These are phyloP conservation scores for Aureobasidium sp. DNA, from an alignment of 2,329 filamentous ascomycete species.

Conservation along the genomic window DNA sequence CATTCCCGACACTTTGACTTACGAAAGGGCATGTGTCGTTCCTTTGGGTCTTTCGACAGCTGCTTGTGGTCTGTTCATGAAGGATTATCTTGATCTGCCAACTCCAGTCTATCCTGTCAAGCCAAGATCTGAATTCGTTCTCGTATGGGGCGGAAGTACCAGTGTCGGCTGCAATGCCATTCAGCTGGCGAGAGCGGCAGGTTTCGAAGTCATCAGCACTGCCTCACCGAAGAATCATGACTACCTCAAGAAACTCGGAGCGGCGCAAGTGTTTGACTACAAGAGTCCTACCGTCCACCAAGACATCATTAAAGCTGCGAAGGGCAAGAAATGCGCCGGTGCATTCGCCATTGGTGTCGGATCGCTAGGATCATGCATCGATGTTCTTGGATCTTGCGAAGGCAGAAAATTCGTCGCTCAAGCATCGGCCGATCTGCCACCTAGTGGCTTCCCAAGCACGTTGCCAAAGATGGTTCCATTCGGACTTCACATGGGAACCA, in stretches of 20 bases:
- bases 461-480: background rate
- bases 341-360: background rate
- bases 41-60: background rate
- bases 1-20: background rate
- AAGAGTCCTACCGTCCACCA: slow-evolving; percentile 30
- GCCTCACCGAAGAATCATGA: slow-evolving; percentile 39
- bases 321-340: background rate
- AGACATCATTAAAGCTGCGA: slow-evolving; percentile 15
- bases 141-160: slow-evolving; percentile 49
- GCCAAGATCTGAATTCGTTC: slow-evolving; percentile 27
- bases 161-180: slow-evolving; percentile 41
- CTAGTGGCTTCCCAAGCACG: background rate
- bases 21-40: background rate
- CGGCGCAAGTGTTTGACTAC: slow-evolving; percentile 41
- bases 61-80: background rate
- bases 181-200: slow-evolving; percentile 39
- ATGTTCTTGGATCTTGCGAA: background rate
- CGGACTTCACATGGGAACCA: background rate
- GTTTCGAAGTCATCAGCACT: slow-evolving; percentile 41
- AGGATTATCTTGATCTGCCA: background rate
- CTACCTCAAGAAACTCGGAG: slow-evolving; percentile 40
- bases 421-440: background rate
- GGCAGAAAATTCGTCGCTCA: background rate
- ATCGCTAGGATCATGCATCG: background rate
- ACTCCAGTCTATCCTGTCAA: background rate